Percentiles rank a stretch among this genome's conserved stretches.
Evolutionary conservation across 345 rosid genomes (phyloP).

Genomic region (Turnera subulata): DNA sequence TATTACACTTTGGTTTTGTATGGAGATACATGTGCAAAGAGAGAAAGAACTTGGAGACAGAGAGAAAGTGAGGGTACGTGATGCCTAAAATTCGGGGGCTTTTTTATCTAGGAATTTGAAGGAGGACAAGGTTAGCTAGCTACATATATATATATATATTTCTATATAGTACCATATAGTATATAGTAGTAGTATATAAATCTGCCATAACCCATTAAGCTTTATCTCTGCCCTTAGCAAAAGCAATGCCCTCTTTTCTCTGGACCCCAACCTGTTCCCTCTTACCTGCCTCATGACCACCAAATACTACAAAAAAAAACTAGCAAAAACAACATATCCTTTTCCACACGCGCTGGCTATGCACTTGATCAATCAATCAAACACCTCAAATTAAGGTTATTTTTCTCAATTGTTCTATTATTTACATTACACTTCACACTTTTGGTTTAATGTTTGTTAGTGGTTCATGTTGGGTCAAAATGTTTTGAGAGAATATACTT

Average conservation of each 20-base stretch:
- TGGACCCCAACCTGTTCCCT: neutral
- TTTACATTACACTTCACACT: no score
- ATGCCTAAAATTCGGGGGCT: conserved; percentile 8
- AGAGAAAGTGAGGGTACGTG: neutral
- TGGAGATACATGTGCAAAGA: neutral
- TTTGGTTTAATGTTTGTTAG: no score
- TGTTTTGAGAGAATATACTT: no score
- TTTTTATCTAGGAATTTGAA: neutral
- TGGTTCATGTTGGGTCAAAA: no score
- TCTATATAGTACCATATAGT: no score
- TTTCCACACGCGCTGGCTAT: no score
- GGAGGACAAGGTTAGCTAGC: neutral
- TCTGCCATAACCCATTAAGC: neutral
- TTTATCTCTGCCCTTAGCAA: neutral
- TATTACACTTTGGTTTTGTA: neutral
- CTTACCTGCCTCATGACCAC: neutral
- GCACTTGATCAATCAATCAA: no score
- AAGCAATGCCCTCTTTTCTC: conserved; percentile 3
- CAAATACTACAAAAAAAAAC: neutral
- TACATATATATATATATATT: neutral
- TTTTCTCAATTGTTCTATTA: no score
- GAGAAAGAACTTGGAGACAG: neutral
- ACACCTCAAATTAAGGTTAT: no score
- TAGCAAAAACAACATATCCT: neutral
- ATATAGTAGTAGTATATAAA: no score